phyloP scores from a whole-genome alignment of 108 stramenopile species.

The Nannochloropsis gaditana region DNA sequence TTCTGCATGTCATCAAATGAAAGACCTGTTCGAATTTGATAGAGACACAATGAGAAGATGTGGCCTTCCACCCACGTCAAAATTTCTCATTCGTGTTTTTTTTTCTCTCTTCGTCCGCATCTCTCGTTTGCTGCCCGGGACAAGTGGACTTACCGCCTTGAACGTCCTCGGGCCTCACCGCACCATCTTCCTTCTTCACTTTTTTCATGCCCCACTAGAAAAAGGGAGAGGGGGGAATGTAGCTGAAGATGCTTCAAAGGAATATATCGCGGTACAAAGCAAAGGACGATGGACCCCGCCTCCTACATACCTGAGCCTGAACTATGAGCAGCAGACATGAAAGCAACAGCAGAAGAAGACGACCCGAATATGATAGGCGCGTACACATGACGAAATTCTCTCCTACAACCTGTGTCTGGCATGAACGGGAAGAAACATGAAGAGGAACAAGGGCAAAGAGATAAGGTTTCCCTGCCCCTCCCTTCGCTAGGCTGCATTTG shows the following conservation, averaged over 20 bases:
- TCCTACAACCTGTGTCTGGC: too few relatives aligned
- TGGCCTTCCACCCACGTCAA: not conserved
- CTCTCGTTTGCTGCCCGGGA: not conserved
- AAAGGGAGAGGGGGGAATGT: not conserved
- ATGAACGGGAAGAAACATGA: too few relatives aligned
- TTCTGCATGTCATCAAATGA: constrained; percentile 5
- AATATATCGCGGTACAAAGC: not conserved
- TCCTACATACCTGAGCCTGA: not conserved
- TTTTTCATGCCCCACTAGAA: not conserved
- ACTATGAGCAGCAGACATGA: not conserved
- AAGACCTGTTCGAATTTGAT: not conserved
- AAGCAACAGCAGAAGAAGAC: not conserved
- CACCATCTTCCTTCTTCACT: not conserved
- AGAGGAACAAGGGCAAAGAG: too few relatives aligned
- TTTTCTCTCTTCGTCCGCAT: not conserved
- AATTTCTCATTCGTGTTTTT: not conserved
- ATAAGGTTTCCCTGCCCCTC: too few relatives aligned
- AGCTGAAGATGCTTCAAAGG: too few relatives aligned
- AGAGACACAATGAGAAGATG: not conserved
- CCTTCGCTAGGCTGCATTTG: too few relatives aligned
- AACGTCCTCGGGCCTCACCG: not conserved
- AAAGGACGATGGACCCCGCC: not conserved
- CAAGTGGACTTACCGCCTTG: not conserved
- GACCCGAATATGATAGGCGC: not conserved
- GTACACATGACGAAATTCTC: too few relatives aligned